Evolutionary conservation across 768 basidiomycete genomes (phyloP), one percentile per base, ranked within the genome.

Genomic region (Lactarius vividus): DNA sequence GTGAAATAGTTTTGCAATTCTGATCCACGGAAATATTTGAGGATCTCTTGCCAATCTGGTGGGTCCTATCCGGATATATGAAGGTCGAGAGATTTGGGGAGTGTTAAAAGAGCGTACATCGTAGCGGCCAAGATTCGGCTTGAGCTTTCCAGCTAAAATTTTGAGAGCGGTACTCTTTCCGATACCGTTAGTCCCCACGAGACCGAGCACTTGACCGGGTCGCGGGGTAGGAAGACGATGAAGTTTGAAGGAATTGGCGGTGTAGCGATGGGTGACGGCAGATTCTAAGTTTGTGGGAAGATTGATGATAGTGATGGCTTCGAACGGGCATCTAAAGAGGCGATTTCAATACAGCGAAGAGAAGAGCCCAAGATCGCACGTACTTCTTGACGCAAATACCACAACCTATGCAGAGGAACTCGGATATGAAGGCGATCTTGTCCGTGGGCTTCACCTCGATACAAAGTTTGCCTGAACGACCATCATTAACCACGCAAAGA

Each of bases 361-460:
- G 28, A 52, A 64, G 13, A 46, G 33, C 18, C 29, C 5, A 10
- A 8, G 18, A 28, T 3, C 3, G 9, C 7, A 79, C 89, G 75
- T 74, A 97, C 96, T 98, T 99, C 81, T 98, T 98, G 39, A 98
- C 96, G 76, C 97, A 99, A 74, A 99, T 98, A 91, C 97, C 97
- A 78, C 97, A 99, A 72, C 97, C 97, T 67, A 99, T 99, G 76
- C 97, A 99, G 62, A 99, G 82, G 76, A 96, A 95, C 77, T 99
- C 97, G 31, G 97, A 98, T 79, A 99, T 92, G 84, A 96, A 98
- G 1, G 97, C 91, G 78, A 98, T 97, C 82, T 98, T 98, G 80
- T 97, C 96, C 9, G 88, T 85, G 16, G 96, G 76, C 76, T 94
- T 96, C 70, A 99, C 97, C 79, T 98, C 97, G 71, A 98, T 98